phyloP scores from a whole-genome alignment of 345 rosid species.

The Sonneratia alba region DNA sequence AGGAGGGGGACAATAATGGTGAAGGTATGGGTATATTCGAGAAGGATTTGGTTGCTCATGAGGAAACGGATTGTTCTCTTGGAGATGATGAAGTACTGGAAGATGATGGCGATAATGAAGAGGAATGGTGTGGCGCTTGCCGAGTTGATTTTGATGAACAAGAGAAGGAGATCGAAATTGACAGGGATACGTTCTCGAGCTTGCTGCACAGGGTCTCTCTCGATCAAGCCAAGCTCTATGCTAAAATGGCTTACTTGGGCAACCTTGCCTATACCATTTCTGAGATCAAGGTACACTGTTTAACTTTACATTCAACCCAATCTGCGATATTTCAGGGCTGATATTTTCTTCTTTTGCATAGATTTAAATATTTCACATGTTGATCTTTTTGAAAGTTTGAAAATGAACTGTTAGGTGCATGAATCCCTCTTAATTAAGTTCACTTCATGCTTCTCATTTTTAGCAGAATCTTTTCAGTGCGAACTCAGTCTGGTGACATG shows the following conservation, averaged over 20 bases:
- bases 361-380: not conserved
- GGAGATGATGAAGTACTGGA: not conserved
- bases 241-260: slow-evolving; percentile 71
- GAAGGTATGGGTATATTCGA: slow-evolving; percentile 8
- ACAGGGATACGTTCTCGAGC: slow-evolving; percentile 57
- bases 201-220: slow-evolving; percentile 61
- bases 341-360: not conserved
- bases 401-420: not conserved
- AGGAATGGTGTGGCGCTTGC: slow-evolving; percentile 44
- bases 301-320: not conserved
- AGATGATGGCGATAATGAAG: slow-evolving; percentile 16
- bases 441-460: not conserved
- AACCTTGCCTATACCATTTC: slow-evolving; percentile 72
- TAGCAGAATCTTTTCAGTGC: not conserved
- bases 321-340: not conserved
- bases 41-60: slow-evolving; percentile 2
- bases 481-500: too few species aligned
- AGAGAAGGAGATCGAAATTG: slow-evolving; percentile 34
- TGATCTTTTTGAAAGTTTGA: not conserved
- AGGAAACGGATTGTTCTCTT: not conserved
- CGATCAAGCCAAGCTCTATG: slow-evolving; percentile 61
- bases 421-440: not conserved
- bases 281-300: slow-evolving; percentile 44
- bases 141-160: slow-evolving; percentile 28
- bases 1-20: slow-evolving; percentile 15